These are phyloP conservation scores for Entamoeba moshkovskii DNA, from an alignment of 208 protist species.

Conservation along the genomic window DNA sequence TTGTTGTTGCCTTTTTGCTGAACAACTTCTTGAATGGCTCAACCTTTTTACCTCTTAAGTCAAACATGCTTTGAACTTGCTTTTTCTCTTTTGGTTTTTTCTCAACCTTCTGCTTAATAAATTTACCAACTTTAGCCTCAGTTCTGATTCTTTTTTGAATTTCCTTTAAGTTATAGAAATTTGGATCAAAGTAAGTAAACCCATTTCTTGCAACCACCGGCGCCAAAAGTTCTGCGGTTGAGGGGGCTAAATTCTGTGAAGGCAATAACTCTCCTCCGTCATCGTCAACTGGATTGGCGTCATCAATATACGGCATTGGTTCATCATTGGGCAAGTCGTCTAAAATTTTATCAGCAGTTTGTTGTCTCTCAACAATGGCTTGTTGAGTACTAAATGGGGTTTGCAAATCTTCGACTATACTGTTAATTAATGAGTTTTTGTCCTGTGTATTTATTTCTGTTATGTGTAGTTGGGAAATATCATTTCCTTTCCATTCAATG, in stretches of 20 bases:
- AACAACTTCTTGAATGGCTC: background rate
- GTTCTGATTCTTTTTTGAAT: background rate
- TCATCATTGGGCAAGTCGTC: background rate
- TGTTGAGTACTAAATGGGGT: background rate
- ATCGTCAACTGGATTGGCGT: background rate
- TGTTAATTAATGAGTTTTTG: background rate
- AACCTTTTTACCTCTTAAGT: background rate
- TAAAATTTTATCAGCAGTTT: background rate
- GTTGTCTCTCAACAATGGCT: background rate
- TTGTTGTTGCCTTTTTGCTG: background rate
- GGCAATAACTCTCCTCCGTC: background rate
- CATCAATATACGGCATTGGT: background rate
- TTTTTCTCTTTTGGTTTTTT: background rate
- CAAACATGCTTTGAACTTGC: background rate
- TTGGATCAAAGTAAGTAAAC: background rate
- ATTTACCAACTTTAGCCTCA: background rate
- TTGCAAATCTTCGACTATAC: background rate
- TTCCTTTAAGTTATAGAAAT: background rate
- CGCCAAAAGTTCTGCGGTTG: background rate
- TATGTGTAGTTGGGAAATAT: background rate
- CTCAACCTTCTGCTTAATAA: background rate
- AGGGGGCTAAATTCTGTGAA: background rate
- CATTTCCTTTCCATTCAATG: background rate
- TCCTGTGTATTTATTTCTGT: background rate
- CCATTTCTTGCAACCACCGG: background rate